Base-by-base conservation (phyloP, 1,284 basidiomycete species). In the Vanrija humicola region DNA sequence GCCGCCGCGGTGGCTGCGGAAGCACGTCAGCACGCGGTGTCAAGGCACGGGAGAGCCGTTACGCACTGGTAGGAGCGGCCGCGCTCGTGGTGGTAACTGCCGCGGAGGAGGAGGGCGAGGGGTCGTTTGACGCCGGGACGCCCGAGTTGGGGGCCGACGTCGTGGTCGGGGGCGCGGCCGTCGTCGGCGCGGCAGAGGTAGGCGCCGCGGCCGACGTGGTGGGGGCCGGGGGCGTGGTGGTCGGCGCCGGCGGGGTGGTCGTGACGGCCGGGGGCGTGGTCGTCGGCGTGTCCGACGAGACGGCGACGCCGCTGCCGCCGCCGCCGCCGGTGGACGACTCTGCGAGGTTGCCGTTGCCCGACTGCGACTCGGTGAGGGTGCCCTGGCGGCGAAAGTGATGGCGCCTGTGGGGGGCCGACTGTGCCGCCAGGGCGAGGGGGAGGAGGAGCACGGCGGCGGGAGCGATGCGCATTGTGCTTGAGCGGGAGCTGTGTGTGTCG, bases 371-470 rank as follows among this genome's bases (percentile, higher is more conserved):
- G 34, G 34, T 14, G 5, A 34, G 4, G 12, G 34, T 34, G 34
- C 9, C 9, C 34, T 34, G 34, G 34, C 34, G 34, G 40, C 46
- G 40, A 55, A 23, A 25, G 50, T 50, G 43, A 25, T 18, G 47
- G 25, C 21, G 40, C 54, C 57, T 34, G 34, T 34, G 34, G 12
- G 9, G 34, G 4, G 34, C 14, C 34, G 34, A 34, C 34, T 34
- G 12, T 34, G 34, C 34, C 23, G 61, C 63, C 23, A 64, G 50
- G 3, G 57, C 55, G 42, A 62, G 51, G 21, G 59, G 56, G 12
- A 63, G 50, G 38, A 65, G 48, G 45, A 63, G 54, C 48, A 61
- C 57, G 42, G 58, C 44, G 38, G 52, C 38, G 48, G 52, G 40
- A n/a, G 40, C n/a, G 40, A 42, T 42, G 40, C 40, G n/a, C n/a